Base-by-base conservation (phyloP, 257 asterid species). In the Misopates orontium region DNA sequence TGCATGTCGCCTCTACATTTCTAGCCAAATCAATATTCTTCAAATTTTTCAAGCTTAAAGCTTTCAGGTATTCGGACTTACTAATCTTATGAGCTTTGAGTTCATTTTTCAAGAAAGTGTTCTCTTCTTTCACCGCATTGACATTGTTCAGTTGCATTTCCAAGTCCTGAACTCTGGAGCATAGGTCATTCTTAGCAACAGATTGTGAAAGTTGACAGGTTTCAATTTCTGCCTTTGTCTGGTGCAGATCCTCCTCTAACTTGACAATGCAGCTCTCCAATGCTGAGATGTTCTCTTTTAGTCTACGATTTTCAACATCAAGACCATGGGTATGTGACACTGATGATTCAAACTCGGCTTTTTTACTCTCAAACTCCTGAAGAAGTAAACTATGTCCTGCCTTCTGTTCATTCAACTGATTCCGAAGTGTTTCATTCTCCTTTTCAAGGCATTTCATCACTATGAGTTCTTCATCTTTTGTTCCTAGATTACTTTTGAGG, bases 341-440 rank as follows among this genome's bases (percentile, higher is more conserved):
- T 32, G 80, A 78, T 44, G 80, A 65, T 48, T 84, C 83, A 56
- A 74, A 62, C 16, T 76, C 81, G 56, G 56, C 64, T 63, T 73
- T 79, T 60, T 68, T 79, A 18, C 60, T 77, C 75, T 85, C 87
- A 80, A 85, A 77, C 60, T 82, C 84, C 75, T 76, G 87, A 55
- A 79, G 62, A 60, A 87, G 74, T 54, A 47, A 73, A 69, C 62
- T 18, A 23, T 68, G 51, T 47, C 78, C 86, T 60, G 60, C 82
- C 74, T 84, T 78, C 53, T 74, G 40, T 66, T 72, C 75, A 25
- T 56, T 75, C 48, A 88, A 63, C 68, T 72, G 79, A 72, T 25
- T 68, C 64, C 68, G 79, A 79, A 85, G 69, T 56, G 47, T 63
- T 64, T 71, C 80, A 44, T 80, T 85, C 70, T 79, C 90, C 71